Percentiles rank a stretch among this genome's conserved stretches.
Evolutionary conservation across 2,329 filamentous ascomycete species (phyloP).

Genomic region (Fusarium continuum): DNA sequence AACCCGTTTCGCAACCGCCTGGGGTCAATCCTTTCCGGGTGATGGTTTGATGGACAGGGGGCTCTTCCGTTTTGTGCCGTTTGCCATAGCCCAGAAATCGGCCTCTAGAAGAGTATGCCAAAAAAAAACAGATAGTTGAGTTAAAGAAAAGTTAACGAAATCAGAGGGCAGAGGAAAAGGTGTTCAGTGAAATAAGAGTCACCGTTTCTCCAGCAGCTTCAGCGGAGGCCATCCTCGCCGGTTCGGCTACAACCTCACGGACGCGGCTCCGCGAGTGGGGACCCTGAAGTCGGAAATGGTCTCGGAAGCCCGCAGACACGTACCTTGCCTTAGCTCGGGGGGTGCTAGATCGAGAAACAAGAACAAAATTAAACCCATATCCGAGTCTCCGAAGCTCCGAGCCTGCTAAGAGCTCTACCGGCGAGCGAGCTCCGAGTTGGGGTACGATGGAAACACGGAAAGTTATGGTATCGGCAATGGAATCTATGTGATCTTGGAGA

Average conservation of each 20-base stretch:
- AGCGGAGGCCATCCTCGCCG: constrained; percentile 1
- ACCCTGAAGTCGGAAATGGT: background rate
- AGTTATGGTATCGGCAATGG: constrained; percentile 9
- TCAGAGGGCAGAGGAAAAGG: too few relatives aligned
- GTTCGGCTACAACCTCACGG: constrained; percentile 13
- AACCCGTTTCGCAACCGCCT: background rate
- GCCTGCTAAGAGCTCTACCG: background rate
- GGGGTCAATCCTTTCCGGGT: background rate
- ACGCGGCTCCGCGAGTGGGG: constrained; percentile 34
- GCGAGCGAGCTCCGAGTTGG: constrained; percentile 16
- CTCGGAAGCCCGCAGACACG: constrained; percentile 3
- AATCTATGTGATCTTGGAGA: background rate
- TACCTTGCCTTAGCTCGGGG: constrained; percentile 12
- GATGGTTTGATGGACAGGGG: background rate
- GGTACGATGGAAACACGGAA: constrained; percentile 28
- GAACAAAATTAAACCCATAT: constrained; percentile 3
- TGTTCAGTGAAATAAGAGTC: background rate
- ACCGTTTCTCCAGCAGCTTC: too few relatives aligned
- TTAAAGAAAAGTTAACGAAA: background rate
- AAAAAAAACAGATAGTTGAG: background rate
- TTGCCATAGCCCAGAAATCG: too few relatives aligned
- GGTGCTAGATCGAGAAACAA: too few relatives aligned
- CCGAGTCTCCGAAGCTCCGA: constrained; percentile 42
- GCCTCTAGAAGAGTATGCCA: background rate
- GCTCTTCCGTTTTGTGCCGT: background rate